Evolutionary conservation across 441 rosid species (phyloP), one percentile per base, ranked within the genome.

Genomic region (Macaranga tanarius): DNA sequence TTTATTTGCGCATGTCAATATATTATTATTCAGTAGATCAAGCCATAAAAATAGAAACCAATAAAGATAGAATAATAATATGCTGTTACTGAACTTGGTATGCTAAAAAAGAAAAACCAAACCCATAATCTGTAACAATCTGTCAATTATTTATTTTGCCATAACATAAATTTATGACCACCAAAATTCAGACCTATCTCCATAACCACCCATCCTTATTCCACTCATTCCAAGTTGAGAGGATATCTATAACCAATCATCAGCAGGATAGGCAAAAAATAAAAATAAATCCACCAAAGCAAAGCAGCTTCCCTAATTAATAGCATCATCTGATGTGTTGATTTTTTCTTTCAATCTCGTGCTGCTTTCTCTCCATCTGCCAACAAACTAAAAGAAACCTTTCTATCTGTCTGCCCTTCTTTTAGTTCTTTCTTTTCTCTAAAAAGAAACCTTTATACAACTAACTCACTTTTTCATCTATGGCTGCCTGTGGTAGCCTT

Each of bases 401-500:
- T 20, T 57, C 70, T 56, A 12, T 56, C 67, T 62, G 38, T n/a
- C 47, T 17, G n/a, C 51, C 79, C 62, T 65, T 34, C 75, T 51
- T 68, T 59, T 71, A 23, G 66, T 60, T 72, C 76, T 77, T 69
- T 51, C 60, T 44, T 56, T 3, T 44, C 15, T 58, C 54, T 25
- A 45, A 50, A 50, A 23, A 45, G 17, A 42, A 57, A 17, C 16
- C 19, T 34, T 34, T n/a, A 44, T 23, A 59, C 40, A 50, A 47
- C 13, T 44, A 58, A 31, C 62, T 64, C 5, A 20, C 64, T 67
- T 61, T 44, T 31, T 50, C 45, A 73, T 26, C 83, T 77, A 93
- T 92, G 97, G 92, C 97, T 55, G 84, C 94, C 74, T 88, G 86
- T 76, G 88, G 85, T 76, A 82, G 96, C 79, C 84, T 89, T 65